These are phyloP conservation scores for Arbutus unedo DNA, from an alignment of 148 eudicot genomes.

Conservation along the genomic window DNA sequence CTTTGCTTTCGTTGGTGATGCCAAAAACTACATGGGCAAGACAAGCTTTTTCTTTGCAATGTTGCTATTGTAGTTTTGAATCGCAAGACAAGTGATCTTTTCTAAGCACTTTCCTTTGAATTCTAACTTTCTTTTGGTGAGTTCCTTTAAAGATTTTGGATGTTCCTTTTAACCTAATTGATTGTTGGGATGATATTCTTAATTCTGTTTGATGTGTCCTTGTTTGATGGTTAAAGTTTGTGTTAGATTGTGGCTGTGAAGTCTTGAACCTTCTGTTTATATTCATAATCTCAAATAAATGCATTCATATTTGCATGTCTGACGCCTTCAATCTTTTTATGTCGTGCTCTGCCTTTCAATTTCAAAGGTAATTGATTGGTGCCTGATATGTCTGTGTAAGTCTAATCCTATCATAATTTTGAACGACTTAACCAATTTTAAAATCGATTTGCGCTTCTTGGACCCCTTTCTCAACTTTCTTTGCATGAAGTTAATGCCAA, in stretches of 20 bases:
- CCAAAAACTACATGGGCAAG: not conserved
- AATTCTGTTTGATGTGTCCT: not conserved
- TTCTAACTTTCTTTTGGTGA: not conserved
- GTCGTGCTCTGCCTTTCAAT: not conserved
- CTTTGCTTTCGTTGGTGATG: not conserved
- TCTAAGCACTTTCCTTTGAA: too few species aligned
- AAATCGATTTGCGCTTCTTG: not conserved
- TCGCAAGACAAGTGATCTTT: too few species aligned
- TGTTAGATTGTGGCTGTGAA: not conserved
- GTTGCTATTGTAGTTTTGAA: not conserved
- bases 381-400: not conserved
- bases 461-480: not conserved
- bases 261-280: not conserved
- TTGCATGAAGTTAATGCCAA: not conserved
- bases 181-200: slow-evolving; percentile 7
- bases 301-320: not conserved
- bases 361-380: not conserved
- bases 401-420: not conserved
- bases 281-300: not conserved
- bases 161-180: not conserved
- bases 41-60: not conserved
- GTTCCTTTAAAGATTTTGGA: not conserved
- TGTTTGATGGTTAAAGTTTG: slow-evolving; percentile 1
- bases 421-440: not conserved
- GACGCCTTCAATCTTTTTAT: not conserved